These are phyloP conservation scores for Calonectria naviculata DNA, from an alignment of 2,329 filamentous ascomycete species.

Conservation along the genomic window DNA sequence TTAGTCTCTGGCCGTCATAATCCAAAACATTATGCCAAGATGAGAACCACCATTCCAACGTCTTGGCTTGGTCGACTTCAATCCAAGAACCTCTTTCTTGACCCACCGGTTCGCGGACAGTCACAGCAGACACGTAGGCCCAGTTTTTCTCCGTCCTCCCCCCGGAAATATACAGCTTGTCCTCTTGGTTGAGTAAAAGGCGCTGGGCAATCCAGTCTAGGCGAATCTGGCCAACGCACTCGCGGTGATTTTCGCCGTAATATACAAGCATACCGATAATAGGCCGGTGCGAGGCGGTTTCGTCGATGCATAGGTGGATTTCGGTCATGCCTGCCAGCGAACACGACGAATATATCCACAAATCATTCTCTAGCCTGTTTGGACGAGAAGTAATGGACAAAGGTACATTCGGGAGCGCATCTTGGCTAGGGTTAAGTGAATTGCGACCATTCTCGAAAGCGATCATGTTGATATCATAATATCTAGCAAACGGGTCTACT, in stretches of 20 bases:
- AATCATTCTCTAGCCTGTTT: neutral
- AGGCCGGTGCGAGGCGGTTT: neutral
- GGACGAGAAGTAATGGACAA: neutral
- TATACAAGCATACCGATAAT: neutral
- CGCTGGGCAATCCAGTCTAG: neutral
- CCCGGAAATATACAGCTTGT: neutral
- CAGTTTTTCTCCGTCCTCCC: neutral
- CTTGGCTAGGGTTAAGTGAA: neutral
- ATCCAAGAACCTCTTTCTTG: neutral
- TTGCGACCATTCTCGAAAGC: neutral
- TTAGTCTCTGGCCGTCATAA: neutral
- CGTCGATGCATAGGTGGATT: neutral
- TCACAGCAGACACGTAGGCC: neutral
- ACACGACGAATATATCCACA: neutral
- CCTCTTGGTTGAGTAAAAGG: neutral
- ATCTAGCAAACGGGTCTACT: neutral
- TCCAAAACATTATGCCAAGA: neutral
- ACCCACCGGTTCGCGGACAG: neutral
- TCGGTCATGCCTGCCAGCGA: neutral
- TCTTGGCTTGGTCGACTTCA: neutral
- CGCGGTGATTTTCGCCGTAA: neutral
- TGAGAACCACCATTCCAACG: neutral
- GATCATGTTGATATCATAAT: neutral
- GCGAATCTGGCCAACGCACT: neutral
- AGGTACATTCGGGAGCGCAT: neutral